Evolutionary conservation across 768 basidiomycete species (phyloP).

Genomic region (Termitomyces sp.): DNA sequence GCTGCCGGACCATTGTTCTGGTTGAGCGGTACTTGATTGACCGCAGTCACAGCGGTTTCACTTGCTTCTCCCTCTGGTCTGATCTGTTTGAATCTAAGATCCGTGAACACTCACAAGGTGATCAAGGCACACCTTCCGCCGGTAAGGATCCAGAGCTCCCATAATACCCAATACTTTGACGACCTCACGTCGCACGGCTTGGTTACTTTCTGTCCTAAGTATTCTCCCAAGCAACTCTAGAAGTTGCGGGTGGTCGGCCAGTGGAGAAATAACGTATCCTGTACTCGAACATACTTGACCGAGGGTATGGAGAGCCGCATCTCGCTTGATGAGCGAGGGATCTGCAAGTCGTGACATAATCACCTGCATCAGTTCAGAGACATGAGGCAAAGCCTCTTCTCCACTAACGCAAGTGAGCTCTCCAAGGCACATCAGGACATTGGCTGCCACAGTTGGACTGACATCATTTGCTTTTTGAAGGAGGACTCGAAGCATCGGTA

Average conservation of each 20-base stretch:
- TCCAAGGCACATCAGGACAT: conserved; percentile 91
- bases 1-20: conserved; percentile 55
- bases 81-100: conserved; percentile 32
- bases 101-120: background rate
- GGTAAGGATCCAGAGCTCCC: conserved; percentile 94
- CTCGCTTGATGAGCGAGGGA: conserved; percentile 81
- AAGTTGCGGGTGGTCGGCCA: conserved; percentile 88
- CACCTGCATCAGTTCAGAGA: conserved; percentile 84
- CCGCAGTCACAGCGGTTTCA: conserved; percentile 55
- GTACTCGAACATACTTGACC: conserved; percentile 96
- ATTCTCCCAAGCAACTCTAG: conserved; percentile 83
- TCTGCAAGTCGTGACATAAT: conserved; percentile 90
- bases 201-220: conserved; percentile 72
- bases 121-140: conserved; percentile 63
- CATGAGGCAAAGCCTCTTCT: conserved; percentile 80
- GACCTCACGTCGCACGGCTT: conserved; percentile 75
- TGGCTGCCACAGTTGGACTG: conserved; percentile 85
- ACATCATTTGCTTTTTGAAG: conserved; percentile 83
- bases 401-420: conserved; percentile 92
- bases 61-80: conserved; percentile 59
- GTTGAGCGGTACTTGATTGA: conserved; percentile 64
- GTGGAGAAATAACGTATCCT: conserved; percentile 88
- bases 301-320: conserved; percentile 89
- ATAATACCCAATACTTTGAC: conserved; percentile 94
- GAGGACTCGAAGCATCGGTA: conserved; percentile 91